Base-by-base conservation (phyloP, 2,329 filamentous ascomycete genomes). In the Paramyrothecium sp. region DNA sequence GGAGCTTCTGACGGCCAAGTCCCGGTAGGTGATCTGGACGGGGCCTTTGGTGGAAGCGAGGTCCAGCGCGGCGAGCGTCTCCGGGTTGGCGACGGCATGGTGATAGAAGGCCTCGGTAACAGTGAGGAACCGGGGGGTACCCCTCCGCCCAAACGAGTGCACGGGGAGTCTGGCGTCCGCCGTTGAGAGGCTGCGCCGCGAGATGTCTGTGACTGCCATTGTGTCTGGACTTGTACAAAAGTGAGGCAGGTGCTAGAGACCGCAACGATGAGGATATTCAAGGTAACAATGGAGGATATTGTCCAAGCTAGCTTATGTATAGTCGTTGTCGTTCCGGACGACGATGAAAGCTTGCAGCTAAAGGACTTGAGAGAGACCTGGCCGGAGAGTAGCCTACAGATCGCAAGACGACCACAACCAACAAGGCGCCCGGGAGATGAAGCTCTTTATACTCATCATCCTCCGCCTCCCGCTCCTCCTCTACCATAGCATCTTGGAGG, bases 11-110 rank as follows among this genome's bases (percentile, higher is more conserved):
- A 61, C 64, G 46, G 77, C 77, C 51, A 82, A 74, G 54, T 80
- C 75, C 1, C 65, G 64, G 62, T 82, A 82, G 21, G 77, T 79
- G 57, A 81, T 71, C 53, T 71, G 67, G n/a, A 62, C 63, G 11
- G 67, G 58, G 2, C 61, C 62, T 11, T 58, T 58, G 30, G 55
- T 52, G 21, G 73, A 72, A 17, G 22, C 30, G 50, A 75, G 57
- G 62, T 74, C 66, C 53, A 73, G 70, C 52, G 76, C 71, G 30
- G 78, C 79, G 11, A 70, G 67, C 53, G 62, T 65, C 34, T 72
- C 62, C 11, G 78, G 76, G 30, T 73, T 67, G 17, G 62, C 59
- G 30, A 72, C 62, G 21, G 71, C 77, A 60, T 74, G 63, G 47
- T 75, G 68, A 49, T 68, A 68, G 59, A 76, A 74, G 19, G 73